Evolutionary conservation across 129 eudicot genomes (phyloP).

Genomic region (Artemisia argyi): DNA sequence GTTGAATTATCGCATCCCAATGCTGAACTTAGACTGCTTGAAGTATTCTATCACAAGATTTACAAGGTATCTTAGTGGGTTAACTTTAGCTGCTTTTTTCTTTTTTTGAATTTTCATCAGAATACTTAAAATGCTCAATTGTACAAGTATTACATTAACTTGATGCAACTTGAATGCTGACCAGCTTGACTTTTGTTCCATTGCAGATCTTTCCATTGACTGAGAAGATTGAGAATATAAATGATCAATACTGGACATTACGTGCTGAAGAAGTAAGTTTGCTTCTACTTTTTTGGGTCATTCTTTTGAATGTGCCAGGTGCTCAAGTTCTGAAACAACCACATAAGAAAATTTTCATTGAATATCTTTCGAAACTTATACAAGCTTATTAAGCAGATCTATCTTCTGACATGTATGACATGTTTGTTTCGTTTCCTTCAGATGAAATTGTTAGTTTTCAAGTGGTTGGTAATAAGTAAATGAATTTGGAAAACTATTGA

Average conservation of each 20-base stretch:
- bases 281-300: constrained; percentile 1
- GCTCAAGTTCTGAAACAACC: background rate
- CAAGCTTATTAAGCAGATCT: background rate
- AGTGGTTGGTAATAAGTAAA: constrained; percentile 6
- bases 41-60: constrained; percentile 98
- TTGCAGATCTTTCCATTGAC: constrained; percentile 76
- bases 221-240: constrained; percentile 49
- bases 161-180: background rate
- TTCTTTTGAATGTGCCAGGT: constrained; percentile 1
- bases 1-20: constrained; percentile 78
- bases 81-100: background rate
- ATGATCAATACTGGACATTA: constrained; percentile 54
- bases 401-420: background rate
- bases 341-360: background rate
- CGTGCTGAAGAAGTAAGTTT: constrained; percentile 46
- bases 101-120: background rate
- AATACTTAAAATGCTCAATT: constrained; percentile 9
- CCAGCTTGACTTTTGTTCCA: constrained; percentile 1
- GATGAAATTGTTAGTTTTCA: background rate
- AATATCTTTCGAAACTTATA: too few relatives aligned
- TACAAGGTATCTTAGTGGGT: constrained; percentile 63
- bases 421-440: background rate
- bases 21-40: constrained; percentile 95
- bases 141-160: background rate
- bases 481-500: background rate